Percentiles rank a stretch among this genome's conserved stretches.
Conservation (phyloP, 164 flowering plant species). For the Warburgia ugandensis region DNA sequence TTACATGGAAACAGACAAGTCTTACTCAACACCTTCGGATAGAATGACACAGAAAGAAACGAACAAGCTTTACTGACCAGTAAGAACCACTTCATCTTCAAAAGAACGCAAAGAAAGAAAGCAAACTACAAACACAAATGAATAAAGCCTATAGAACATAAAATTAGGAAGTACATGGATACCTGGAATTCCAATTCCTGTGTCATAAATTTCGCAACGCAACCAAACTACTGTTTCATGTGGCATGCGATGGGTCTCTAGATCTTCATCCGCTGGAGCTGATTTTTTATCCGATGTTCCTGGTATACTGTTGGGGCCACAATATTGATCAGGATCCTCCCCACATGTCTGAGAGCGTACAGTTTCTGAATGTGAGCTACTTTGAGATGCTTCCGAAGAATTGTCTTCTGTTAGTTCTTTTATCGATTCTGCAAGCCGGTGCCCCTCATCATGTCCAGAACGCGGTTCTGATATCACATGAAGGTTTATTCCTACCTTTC, state of each 20-base stretch:
- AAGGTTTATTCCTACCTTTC: slow-evolving; percentile 82
- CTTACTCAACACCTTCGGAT: background rate
- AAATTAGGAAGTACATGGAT: background rate
- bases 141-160: too few relatives aligned
- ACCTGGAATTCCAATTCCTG: slow-evolving; percentile 99
- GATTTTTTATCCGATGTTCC: slow-evolving; percentile 20
- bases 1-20: background rate
- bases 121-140: too few relatives aligned
- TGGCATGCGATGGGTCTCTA: slow-evolving; percentile 20
- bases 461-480: slow-evolving; percentile 51
- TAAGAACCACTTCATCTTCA: too few relatives aligned
- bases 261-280: slow-evolving; percentile 22
- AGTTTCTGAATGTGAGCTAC: too few relatives aligned
- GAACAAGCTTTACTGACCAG: too few relatives aligned
- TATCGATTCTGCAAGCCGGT: slow-evolving; percentile 17
- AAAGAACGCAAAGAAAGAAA: too few relatives aligned
- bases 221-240: slow-evolving; percentile 71
- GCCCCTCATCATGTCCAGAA: slow-evolving; percentile 20
- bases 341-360: slow-evolving; percentile 9
- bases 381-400: slow-evolving; percentile 11
- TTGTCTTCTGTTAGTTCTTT: slow-evolving; percentile 22
- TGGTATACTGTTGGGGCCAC: slow-evolving; percentile 20
- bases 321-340: slow-evolving; percentile 22
- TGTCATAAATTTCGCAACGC: slow-evolving; percentile 86
- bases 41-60: background rate